These are phyloP conservation scores for Capsella bursapastoris DNA, from an alignment of 345 rosid species.

Conservation along the genomic window DNA sequence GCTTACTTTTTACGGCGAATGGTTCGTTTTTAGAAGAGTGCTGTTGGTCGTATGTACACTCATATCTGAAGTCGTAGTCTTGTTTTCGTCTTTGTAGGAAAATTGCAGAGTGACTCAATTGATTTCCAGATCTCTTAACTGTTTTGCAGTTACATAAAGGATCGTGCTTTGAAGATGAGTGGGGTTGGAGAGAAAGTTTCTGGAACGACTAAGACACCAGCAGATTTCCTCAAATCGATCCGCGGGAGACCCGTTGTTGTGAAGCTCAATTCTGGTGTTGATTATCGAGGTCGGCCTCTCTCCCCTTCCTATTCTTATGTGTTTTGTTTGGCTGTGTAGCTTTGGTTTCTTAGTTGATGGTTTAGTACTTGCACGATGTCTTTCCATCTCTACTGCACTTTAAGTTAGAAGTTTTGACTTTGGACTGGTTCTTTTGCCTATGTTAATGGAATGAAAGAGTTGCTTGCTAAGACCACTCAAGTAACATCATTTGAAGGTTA, in stretches of 20 bases:
- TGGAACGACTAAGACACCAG: conserved; percentile 65
- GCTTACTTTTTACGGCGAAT: not conserved
- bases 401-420: conserved; percentile 5
- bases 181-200: conserved; percentile 62
- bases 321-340: conserved; percentile 9
- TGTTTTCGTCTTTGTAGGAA: not conserved
- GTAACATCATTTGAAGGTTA: conserved; percentile 8
- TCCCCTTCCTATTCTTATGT: not conserved
- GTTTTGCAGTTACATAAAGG: not conserved
- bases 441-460: conserved; percentile 2
- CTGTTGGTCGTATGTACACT: not conserved
- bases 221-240: conserved; percentile 92
- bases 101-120: conserved; percentile 4
- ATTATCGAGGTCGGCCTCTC: conserved; percentile 69
- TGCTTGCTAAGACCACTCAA: not conserved
- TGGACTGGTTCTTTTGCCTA: not conserved
- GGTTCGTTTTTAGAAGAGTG: not conserved
- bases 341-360: conserved; percentile 6
- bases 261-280: conserved; percentile 91
- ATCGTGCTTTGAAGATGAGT: conserved; percentile 50
- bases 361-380: not conserved
- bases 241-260: conserved; percentile 96
- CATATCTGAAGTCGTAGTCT: no score
- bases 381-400: not conserved
- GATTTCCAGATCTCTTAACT: conserved; percentile 29